Base-by-base conservation (phyloP, 371 early-diverging fungal genomes). In the Rhizopus delemar region DNA sequence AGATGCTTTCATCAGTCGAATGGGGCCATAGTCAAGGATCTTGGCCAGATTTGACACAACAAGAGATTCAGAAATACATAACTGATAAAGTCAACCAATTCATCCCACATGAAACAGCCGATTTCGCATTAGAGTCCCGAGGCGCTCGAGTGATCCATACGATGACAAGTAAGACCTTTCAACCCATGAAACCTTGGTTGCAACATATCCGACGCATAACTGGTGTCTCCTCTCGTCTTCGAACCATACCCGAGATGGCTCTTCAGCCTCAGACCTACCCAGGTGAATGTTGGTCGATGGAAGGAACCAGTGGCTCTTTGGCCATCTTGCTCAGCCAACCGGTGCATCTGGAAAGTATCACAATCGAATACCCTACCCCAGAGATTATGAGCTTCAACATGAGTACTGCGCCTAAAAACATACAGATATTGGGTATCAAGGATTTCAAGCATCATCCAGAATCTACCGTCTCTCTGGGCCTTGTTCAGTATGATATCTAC, bases 51-150 rank as follows among this genome's bases (percentile, higher is more conserved):
- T 15, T n/a, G n/a, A 13, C 15, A n/a, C 15, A 4, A n/a, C 43
- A 43, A 43, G 5, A n/a, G 36, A 36, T 36, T 11, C 6, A 36
- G 11, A 36, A 11, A 6, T 36, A 36, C 11, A 11, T 36, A 36
- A 11, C 2, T 33, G 59, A 65, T 0, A n/a, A 41, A 6, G 56
- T 65, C 35, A 41, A 60, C 41, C 46, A 56, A 31, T 34, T 65
- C 3, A 9, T 65, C 3, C n/a, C 60, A n/a, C 13, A 45, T 6
- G 46, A 80, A 46, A 74, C 74, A 34, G 81, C 86, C 0, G 92
- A 91, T 70, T 91, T 80, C 70, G 92, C 92, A 0, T 62, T 89
- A 29, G 68, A 60, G n/a, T 78, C 87, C 1, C 84, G 83, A 0
- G 90, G 91, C 0, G 88, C 83, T 4, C 78, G 78, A 22, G 74